Evolutionary conservation across 139 green algal species (phyloP), one percentile per base, ranked within the genome.

Genomic region (Astrephomene gubernaculifera): DNA sequence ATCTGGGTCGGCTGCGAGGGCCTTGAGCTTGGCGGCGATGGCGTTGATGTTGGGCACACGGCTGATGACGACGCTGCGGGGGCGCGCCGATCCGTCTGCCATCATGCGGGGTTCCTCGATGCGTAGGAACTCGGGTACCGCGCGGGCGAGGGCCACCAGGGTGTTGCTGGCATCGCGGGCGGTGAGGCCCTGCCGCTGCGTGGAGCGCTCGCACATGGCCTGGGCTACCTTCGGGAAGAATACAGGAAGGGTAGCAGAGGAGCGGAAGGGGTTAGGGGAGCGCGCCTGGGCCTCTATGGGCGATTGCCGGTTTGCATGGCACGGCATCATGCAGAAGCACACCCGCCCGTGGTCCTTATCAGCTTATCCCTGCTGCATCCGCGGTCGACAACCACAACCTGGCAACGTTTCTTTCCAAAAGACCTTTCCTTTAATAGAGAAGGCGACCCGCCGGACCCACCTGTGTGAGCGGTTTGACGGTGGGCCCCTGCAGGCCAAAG

Each of bases 401-500:
- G n/a, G n/a, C n/a, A n/a, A n/a, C n/a, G n/a, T n/a, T n/a, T n/a
- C n/a, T n/a, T n/a, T n/a, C n/a, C n/a, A n/a, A n/a, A n/a, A n/a
- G n/a, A n/a, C n/a, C n/a, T n/a, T n/a, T n/a, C n/a, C n/a, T n/a
- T n/a, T n/a, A n/a, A n/a, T n/a, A n/a, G n/a, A n/a, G n/a, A n/a
- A n/a, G n/a, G n/a, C n/a, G n/a, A n/a, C n/a, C n/a, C n/a, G n/a
- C n/a, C n/a, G n/a, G n/a, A n/a, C 53, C 1, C 43, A 83, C 76
- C 76, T 83, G 76, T 41, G 39, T 63, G 22, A 83, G 29, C n/a
- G 76, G 76, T 33, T 83, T 83, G 39, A 83, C 61, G 21, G n/a
- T 45, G 5, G 76, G 76, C 1, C 76, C 76, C 29, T 36, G n/a
- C 24, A 63, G 4, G 19, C 76, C 76, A 39, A 83, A 83, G 14